Evolutionary conservation across 2,329 filamentous ascomycete genomes (phyloP), one percentile per base, ranked within the genome.

Genomic region (Ophiosphaerella korrae): DNA sequence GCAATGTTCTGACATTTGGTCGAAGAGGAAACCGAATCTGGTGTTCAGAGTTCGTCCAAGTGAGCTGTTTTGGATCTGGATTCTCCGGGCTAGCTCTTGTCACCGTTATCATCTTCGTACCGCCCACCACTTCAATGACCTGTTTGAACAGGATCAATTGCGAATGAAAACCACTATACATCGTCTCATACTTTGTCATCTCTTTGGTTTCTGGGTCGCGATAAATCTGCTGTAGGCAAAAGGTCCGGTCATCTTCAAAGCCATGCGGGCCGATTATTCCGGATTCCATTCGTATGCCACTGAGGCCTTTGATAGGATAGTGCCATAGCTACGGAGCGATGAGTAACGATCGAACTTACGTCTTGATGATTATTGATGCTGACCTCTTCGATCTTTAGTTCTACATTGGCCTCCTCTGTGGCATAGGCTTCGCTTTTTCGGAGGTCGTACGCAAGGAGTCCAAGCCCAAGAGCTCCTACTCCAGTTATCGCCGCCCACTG

Each of bases 11-110:
- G 0, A 77, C 70, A 12, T 80, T 70, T 0, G 87, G 87, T 5
- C 77, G 62, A 1, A 90, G 74, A 0, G 86, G 83, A 6, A 91
- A 24, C 7, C 48, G 42, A 1, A 53, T 52, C 29, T 57, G 55
- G 34, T 53, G 45, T 14, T 50, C 34, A 7, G 54, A 53, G n/a
- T 45, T 40, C 11, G 44, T 49, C 24, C 45, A 53, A 3, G 31
- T 33, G 1, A 60, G 50, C 24, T 49, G 33, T 18, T 48, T 33
- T 14, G 45, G 45, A 6, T 43, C 24, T 1, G 45, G 46, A 14
- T 60, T 54, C 24, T 54, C 48, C 12, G 42, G 42, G 1, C 57
- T 46, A 16, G 48, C 44, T 33, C 48, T 36, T 2, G 42, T 51
- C 2, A 56, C 31, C 9, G 40, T 45, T 12, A 53, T 24, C 11